Base-by-base conservation (phyloP, 2,329 filamentous ascomycete species). In the Ceratocystis alfenasii region DNA sequence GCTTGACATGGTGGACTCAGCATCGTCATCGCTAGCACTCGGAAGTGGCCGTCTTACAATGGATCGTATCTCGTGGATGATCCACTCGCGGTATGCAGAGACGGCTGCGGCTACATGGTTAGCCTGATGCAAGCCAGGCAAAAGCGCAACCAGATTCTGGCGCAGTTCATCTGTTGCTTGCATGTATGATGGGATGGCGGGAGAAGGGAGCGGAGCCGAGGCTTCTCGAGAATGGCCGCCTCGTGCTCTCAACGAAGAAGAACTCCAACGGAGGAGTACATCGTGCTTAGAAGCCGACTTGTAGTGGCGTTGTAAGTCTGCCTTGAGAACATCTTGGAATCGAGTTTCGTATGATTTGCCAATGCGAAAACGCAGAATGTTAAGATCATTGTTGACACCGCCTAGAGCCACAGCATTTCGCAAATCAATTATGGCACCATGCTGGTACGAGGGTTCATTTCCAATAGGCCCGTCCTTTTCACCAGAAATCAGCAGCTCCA, bases 1-100 rank as follows among this genome's bases (percentile, higher is more conserved):
- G 0, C 86, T 82, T 1, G 92, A 92, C 76, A 93, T 86, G 78
- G 93, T 87, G 0, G 91, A 95, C 73, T 94, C 90, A 68, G 87
- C 89, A 73, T 99, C 94, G 70, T 97, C 93, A 68, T 99, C 94
- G 70, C 85, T 94, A 10, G 93, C 95, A 72, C 91, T 96, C 0
- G 94, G 94, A 48, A 99, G 80, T 28, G 93, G 88, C 66, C 86
- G 84, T 65, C 91, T 84, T 62, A 99, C 93, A 62, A 97, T 79
- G 44, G 84, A 86, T 71, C 93, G 88, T 73, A 97, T 87, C 74
- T 99, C 94, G 62, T 89, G 86, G 68, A 95, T 78, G 12, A 95
- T 85, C 0, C 89, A 83, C 50, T 95, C 91, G 69, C 93, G 85
- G 74, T 94, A 97, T 0, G 87, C 85, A 48, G 87, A 82, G n/a